These are phyloP conservation scores for Wallemia hederae DNA, from an alignment of 1,284 basidiomycete genomes.

Conservation along the genomic window DNA sequence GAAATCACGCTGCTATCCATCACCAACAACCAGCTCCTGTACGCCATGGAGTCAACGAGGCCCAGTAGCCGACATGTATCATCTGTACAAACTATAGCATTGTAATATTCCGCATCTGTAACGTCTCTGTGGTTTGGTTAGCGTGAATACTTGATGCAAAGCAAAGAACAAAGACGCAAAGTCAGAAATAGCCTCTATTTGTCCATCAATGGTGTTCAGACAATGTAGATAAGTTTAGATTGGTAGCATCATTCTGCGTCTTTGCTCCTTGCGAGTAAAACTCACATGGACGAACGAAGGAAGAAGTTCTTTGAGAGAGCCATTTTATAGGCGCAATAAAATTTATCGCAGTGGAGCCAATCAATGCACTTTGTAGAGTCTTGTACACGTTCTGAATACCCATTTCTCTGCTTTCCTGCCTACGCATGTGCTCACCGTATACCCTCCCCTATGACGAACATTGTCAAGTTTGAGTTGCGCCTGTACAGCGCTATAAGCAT, in stretches of 20 bases:
- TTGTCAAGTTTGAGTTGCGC: too few relatives aligned
- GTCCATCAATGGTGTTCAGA: background rate
- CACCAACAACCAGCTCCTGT: background rate
- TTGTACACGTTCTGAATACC: too few relatives aligned
- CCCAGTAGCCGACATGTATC: background rate
- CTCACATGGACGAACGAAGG: background rate
- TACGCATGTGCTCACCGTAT: too few relatives aligned
- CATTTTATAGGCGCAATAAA: too few relatives aligned
- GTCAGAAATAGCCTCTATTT: background rate
- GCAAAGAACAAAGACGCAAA: background rate
- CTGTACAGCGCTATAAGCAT: too few relatives aligned
- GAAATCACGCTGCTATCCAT: background rate
- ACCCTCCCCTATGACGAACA: too few relatives aligned
- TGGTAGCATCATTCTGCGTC: background rate
- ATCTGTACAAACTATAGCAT: background rate
- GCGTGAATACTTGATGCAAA: too few relatives aligned
- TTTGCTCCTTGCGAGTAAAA: background rate
- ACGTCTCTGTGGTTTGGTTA: too few relatives aligned
- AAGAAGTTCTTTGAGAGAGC: background rate
- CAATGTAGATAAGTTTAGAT: conserved; percentile 1
- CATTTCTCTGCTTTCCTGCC: too few relatives aligned
- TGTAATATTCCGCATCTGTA: too few relatives aligned
- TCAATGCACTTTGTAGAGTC: too few relatives aligned
- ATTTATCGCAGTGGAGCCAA: too few relatives aligned
- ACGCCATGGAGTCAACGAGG: background rate